These are phyloP conservation scores for Kodamaea laetipori DNA, from an alignment of 805 yeast genomes.

Conservation along the genomic window DNA sequence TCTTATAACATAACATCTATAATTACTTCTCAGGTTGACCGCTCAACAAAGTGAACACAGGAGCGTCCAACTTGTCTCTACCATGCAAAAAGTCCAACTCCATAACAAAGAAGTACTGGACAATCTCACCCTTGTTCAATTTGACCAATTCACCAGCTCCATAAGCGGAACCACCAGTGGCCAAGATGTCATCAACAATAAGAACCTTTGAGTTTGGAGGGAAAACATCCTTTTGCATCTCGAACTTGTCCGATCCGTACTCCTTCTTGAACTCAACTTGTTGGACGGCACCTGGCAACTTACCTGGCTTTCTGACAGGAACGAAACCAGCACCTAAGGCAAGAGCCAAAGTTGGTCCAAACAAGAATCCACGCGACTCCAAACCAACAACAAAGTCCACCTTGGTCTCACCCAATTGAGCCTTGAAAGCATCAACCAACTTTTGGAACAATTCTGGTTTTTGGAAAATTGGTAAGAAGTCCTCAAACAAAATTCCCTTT, in stretches of 20 bases:
- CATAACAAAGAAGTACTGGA: constrained; percentile 86
- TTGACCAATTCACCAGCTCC: constrained; percentile 87
- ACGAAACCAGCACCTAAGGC: constrained; percentile 88
- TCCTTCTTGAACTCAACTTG: constrained; percentile 82
- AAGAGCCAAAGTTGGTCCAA: constrained; percentile 94
- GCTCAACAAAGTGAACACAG: constrained; percentile 83
- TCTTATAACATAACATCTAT: not conserved
- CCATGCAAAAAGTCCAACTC: constrained; percentile 96
- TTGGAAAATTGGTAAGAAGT: constrained; percentile 91
- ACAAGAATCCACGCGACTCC: constrained; percentile 95
- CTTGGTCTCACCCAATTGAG: constrained; percentile 64
- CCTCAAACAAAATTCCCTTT: constrained; percentile 93
- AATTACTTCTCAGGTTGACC: constrained; percentile 66
- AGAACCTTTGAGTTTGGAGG: constrained; percentile 79
- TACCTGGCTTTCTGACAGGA: constrained; percentile 94
- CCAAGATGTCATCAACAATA: constrained; percentile 93
- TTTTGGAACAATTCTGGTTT: constrained; percentile 79
- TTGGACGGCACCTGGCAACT: constrained; percentile 83
- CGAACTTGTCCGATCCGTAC: constrained; percentile 88
- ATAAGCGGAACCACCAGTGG: constrained; percentile 95
- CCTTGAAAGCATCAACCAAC: constrained; percentile 75
- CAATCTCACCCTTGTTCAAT: constrained; percentile 66
- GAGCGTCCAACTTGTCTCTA: constrained; percentile 80
- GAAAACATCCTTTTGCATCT: constrained; percentile 81
- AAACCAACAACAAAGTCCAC: constrained; percentile 91